phyloP scores from a whole-genome alignment of 179 eudicot species.

The Pouteria campechiana region DNA sequence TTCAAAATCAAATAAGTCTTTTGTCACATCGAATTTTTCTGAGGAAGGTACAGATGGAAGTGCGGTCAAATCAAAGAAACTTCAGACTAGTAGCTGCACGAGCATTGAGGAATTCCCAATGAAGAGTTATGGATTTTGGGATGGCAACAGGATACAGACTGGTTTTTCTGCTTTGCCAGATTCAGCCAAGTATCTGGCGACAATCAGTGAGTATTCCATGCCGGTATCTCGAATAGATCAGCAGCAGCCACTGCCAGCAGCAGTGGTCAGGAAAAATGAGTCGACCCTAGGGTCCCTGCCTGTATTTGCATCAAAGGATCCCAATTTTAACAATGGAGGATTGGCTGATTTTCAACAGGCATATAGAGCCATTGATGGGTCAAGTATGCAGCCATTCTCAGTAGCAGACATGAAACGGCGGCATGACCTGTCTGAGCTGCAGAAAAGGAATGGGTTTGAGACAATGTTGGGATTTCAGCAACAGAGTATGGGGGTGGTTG shows the following conservation, averaged over 20 bases:
- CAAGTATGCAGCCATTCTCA: conserved; percentile 27
- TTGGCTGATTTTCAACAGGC: conserved; percentile 18
- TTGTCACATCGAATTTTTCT: conserved; percentile 10
- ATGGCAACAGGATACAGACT: conserved; percentile 42
- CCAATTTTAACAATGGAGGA: conserved; percentile 17
- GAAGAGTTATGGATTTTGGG: conserved; percentile 53
- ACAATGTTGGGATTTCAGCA: conserved; percentile 20
- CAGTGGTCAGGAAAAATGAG: conserved; percentile 11
- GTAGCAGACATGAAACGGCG: conserved; percentile 31
- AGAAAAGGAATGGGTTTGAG: conserved; percentile 31
- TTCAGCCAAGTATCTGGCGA: conserved; percentile 41
- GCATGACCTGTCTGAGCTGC: conserved; percentile 26
- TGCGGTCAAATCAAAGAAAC: conserved; percentile 9
- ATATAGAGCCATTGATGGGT: conserved; percentile 16
- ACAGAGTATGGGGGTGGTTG: conserved; percentile 20
- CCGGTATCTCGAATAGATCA: conserved; percentile 34
- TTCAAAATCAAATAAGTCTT: conserved; percentile 6
- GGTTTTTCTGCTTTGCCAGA: conserved; percentile 50
- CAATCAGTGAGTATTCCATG: conserved; percentile 25
- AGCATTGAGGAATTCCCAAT: conserved; percentile 36
- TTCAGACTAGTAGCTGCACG: conserved; percentile 12
- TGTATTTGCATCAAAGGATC: conserved; percentile 19
- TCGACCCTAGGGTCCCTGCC: conserved; percentile 14
- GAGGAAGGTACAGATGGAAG: conserved; percentile 12
- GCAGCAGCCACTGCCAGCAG: conserved; percentile 17